Evolutionary conservation across 1,284 basidiomycete species (phyloP).

Genomic region (Cutaneotrichosporon cavernicola): DNA sequence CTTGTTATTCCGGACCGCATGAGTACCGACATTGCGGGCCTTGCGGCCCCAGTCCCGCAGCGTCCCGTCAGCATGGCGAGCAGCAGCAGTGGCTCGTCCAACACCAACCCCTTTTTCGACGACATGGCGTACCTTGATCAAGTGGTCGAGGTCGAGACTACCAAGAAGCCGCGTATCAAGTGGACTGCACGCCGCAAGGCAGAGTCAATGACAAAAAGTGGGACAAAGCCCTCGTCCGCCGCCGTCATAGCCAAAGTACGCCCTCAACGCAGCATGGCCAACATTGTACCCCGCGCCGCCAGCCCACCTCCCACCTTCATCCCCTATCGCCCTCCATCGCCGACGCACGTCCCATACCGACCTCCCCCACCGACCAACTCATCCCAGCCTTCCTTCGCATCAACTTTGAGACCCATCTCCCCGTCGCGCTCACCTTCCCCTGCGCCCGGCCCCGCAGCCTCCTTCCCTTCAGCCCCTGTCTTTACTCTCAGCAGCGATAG

Average conservation of each 20-base stretch:
- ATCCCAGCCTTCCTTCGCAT: not conserved
- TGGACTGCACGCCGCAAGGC: not conserved
- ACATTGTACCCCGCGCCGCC: not conserved
- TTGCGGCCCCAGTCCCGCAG: not conserved
- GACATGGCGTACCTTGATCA: constrained; percentile 10
- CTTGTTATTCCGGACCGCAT: not conserved
- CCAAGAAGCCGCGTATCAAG: not conserved
- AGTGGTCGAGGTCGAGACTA: not conserved
- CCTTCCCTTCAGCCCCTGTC: not conserved
- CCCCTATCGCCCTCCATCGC: not conserved
- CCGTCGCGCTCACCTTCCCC: not conserved
- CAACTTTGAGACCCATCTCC: not conserved
- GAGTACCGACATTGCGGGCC: not conserved
- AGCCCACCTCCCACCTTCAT: not conserved
- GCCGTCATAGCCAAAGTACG: not conserved
- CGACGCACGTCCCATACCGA: not conserved
- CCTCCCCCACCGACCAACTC: not conserved
- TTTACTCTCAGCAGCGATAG: constrained; percentile 3
- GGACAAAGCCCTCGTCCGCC: not conserved
- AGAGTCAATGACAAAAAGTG: not conserved
- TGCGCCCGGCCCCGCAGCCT: not conserved
- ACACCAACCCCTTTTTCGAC: constrained; percentile 4
- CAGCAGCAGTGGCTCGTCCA: constrained; percentile 1
- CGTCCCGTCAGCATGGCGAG: not conserved
- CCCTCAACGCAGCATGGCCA: not conserved